Evolutionary conservation across 1,139 yeast genomes (phyloP).

Genomic region (Geotrichum siamense): DNA sequence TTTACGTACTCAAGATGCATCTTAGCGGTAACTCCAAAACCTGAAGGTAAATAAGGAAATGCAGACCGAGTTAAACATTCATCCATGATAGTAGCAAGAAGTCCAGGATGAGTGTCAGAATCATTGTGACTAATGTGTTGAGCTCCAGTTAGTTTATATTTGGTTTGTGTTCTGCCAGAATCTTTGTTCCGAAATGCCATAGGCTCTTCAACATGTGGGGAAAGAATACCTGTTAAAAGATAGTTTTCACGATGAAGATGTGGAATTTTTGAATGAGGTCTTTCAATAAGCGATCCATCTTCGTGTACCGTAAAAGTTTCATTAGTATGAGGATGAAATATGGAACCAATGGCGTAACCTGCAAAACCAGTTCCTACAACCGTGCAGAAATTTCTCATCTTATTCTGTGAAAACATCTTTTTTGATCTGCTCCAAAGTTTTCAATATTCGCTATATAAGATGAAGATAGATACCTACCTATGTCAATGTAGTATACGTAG

Average conservation of each 20-base stretch:
- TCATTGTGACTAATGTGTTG: conserved; percentile 3
- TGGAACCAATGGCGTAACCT: conserved; percentile 14
- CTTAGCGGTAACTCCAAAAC: conserved; percentile 17
- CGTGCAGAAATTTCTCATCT: no score
- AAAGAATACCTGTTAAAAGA: conserved; percentile 27
- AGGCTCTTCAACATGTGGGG: conserved; percentile 30
- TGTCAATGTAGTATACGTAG: no score
- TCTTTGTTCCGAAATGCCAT: conserved; percentile 23
- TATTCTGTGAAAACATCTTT: no score
- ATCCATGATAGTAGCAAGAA: conserved; percentile 18
- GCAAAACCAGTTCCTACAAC: conserved; percentile 2
- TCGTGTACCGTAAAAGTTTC: conserved; percentile 23
- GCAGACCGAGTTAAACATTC: conserved; percentile 17
- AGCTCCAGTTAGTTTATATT: conserved; percentile 5
- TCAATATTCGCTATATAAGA: no score
- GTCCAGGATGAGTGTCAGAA: conserved; percentile 14
- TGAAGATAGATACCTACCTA: no score
- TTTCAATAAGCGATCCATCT: conserved; percentile 20
- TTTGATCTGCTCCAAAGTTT: no score
- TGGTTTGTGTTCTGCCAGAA: conserved; percentile 9
- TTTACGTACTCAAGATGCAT: conserved; percentile 13
- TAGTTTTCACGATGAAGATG: conserved; percentile 23
- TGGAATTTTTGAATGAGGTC: conserved; percentile 27
- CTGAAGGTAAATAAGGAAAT: conserved; percentile 17
- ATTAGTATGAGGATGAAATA: conserved; percentile 18